Base-by-base conservation (phyloP, 805 yeast species). In the Yarrowia sp. region DNA sequence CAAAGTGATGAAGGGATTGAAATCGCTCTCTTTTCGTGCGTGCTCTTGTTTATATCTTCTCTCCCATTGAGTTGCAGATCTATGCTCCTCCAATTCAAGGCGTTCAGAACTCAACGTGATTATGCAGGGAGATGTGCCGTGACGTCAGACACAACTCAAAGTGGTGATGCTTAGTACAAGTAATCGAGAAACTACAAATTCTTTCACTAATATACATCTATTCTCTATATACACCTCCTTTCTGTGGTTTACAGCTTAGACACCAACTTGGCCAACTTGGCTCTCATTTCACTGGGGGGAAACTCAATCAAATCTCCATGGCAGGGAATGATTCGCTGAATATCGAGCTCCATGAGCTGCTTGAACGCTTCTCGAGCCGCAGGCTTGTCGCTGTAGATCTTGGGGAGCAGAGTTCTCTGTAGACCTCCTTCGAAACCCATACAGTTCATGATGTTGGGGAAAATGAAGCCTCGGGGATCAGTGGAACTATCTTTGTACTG, bases 301-400 rank as follows among this genome's bases (percentile, higher is more conserved):
- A 19, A 52, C 43, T 52, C 58, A 9, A 52, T 52, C 34, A 52
- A 19, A 19, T 52, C 58, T 5, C 58, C 58, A 33, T 52, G 58
- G 10, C 58, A 52, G 9, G 58, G 58, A 9, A 52, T 52, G 33
- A 52, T 52, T 20, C 58, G 43, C 58, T 52, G 58, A 19, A 52
- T 52, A 13, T 38, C 43, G 9, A 52, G 58, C 30, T 36, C 24
- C 14, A 19, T 2, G 0, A 52, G 58, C 19, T 52, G 43, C 34
- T 52, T 52, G 43, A 52, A 36, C 7, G 58, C 58, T 5, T 1
- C 58, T 19, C 58, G 58, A 6, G 58, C 58, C 19, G 58, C 58
- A 36, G 43, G n/a, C 19, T 52, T 52, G 33, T 52, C 58, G 7
- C n/a, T 38, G 58, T 36, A 52, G 6, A 52, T 20, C 34, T 52